Percentiles rank a stretch among this genome's conserved stretches.
Conservation (phyloP, 2,329 filamentous ascomycete genomes). For the Chrysosporium queenslandicum region DNA sequence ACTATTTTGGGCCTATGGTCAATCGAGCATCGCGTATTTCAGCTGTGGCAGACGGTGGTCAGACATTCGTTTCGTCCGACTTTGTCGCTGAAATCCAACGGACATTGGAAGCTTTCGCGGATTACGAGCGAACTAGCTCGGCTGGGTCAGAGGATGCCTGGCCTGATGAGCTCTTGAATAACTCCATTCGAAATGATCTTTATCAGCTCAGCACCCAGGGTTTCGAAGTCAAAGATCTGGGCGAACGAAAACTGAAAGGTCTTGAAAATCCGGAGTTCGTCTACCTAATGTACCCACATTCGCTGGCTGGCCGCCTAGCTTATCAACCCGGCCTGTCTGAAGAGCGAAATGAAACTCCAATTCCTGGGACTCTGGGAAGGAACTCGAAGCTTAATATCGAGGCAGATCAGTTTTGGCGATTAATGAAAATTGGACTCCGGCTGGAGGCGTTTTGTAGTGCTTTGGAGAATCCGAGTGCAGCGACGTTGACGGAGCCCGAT, state of each 20-base stretch:
- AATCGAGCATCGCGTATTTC: constrained; percentile 93
- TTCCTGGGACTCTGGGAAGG: constrained; percentile 52
- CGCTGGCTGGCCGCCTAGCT: constrained; percentile 60
- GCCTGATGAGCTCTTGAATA: constrained; percentile 62
- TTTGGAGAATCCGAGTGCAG: constrained; percentile 59
- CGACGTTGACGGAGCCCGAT: constrained; percentile 65
- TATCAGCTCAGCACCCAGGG: constrained; percentile 79
- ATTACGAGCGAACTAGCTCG: constrained; percentile 62
- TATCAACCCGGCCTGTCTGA: constrained; percentile 40
- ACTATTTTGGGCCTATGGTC: constrained; percentile 99
- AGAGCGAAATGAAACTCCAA: constrained; percentile 34
- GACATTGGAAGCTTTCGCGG: constrained; percentile 78
- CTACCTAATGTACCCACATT: constrained; percentile 89
- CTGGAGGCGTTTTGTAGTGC: constrained; percentile 88
- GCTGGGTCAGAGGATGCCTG: constrained; percentile 63
- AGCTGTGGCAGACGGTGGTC: constrained; percentile 86
- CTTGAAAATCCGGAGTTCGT: constrained; percentile 94
- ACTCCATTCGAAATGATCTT: constrained; percentile 75
- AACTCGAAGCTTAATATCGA: constrained; percentile 65
- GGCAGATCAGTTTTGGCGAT: constrained; percentile 72
- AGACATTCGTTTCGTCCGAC: constrained; percentile 93
- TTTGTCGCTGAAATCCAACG: constrained; percentile 94
- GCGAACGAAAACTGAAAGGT: constrained; percentile 89
- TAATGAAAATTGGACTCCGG: constrained; percentile 81
- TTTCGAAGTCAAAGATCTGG: constrained; percentile 93